phyloP scores from a whole-genome alignment of 768 basidiomycete genomes.

The Aureoboletus auriporus region DNA sequence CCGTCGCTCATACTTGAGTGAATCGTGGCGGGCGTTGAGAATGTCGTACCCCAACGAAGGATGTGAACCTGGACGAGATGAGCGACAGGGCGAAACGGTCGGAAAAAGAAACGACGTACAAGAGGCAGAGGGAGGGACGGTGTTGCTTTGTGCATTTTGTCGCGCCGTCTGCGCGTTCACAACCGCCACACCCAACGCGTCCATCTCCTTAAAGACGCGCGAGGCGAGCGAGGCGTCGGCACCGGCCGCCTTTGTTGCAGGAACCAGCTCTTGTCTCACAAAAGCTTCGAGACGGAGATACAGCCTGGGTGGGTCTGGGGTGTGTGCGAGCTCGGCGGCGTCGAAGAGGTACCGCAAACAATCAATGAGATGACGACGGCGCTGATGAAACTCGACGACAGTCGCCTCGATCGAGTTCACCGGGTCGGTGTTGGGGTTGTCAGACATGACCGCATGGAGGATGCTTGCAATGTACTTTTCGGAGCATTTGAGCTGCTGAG shows the following conservation, averaged over 20 bases:
- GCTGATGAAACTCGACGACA: slow-evolving; percentile 62
- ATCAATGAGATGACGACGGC: slow-evolving; percentile 67
- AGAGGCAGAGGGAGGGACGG: slow-evolving; percentile 51
- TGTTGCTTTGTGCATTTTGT: slow-evolving; percentile 58
- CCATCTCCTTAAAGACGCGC: slow-evolving; percentile 62
- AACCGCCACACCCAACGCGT: slow-evolving; percentile 51
- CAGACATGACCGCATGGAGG: slow-evolving; percentile 57
- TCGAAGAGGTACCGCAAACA: slow-evolving; percentile 69
- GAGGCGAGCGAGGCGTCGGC: slow-evolving; percentile 45
- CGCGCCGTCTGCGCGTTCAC: slow-evolving; percentile 51
- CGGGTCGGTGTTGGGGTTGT: slow-evolving; percentile 60
- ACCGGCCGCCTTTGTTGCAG: slow-evolving; percentile 29
- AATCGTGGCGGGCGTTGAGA: slow-evolving; percentile 64
- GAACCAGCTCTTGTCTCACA: slow-evolving; percentile 51
- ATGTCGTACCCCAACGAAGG: slow-evolving; percentile 62
- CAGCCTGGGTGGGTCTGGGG: slow-evolving; percentile 42
- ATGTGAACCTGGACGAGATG: slow-evolving; percentile 32
- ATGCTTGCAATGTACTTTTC: slow-evolving; percentile 76
- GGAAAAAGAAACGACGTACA: slow-evolving; percentile 31
- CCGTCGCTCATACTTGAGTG: slow-evolving; percentile 70
- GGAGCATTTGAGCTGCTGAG: slow-evolving; percentile 77
- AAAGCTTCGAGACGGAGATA: slow-evolving; percentile 53
- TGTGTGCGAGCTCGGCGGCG: slow-evolving; percentile 46
- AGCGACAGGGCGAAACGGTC: background rate
- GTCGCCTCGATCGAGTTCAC: slow-evolving; percentile 61